A percentile compares a stretch with the other conserved stretches of the same genome.
Conservation (phyloP, 805 yeast species). For the Naumovozyma baii region DNA sequence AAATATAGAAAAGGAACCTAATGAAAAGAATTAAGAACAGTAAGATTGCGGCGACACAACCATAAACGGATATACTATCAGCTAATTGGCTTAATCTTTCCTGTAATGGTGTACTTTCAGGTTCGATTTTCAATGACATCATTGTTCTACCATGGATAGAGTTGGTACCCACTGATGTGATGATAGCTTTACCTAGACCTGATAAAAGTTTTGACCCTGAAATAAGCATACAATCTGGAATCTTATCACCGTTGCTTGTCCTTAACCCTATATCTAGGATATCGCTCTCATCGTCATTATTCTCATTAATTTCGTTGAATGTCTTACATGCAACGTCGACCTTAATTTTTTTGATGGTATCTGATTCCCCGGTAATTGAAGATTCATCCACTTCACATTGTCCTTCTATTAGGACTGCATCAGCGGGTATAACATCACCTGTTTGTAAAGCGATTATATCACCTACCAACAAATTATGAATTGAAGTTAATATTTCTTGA, state of each 20-base stretch:
- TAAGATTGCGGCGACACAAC: conserved; percentile 74
- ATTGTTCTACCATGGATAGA: conserved; percentile 90
- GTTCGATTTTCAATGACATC: conserved; percentile 64
- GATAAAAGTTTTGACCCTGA: conserved; percentile 84
- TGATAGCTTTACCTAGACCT: conserved; percentile 78
- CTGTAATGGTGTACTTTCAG: conserved; percentile 85
- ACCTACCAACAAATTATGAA: conserved; percentile 75
- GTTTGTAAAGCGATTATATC: conserved; percentile 77
- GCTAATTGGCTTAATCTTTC: conserved; percentile 73
- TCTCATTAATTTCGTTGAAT: conserved; percentile 17
- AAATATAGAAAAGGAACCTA: conserved; percentile 50
- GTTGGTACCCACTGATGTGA: conserved; percentile 82
- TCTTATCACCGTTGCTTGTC: conserved; percentile 5
- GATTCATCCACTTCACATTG: conserved; percentile 84
- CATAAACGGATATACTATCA: conserved; percentile 91
- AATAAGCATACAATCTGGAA: conserved; percentile 70
- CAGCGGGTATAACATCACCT: conserved; percentile 91
- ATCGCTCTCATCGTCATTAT: conserved; percentile 10
- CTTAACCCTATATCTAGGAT: conserved; percentile 8
- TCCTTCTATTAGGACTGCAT: conserved; percentile 65
- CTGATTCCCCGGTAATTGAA: conserved; percentile 88
- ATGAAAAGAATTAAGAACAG: conserved; percentile 71
- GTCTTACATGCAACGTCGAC: conserved; percentile 34
- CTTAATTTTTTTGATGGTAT: conserved; percentile 62
- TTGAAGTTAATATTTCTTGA: conserved; percentile 53